Evolutionary conservation across 305 asterid genomes (phyloP), one percentile per base, ranked within the genome.

Genomic region (Plantago rigida): DNA sequence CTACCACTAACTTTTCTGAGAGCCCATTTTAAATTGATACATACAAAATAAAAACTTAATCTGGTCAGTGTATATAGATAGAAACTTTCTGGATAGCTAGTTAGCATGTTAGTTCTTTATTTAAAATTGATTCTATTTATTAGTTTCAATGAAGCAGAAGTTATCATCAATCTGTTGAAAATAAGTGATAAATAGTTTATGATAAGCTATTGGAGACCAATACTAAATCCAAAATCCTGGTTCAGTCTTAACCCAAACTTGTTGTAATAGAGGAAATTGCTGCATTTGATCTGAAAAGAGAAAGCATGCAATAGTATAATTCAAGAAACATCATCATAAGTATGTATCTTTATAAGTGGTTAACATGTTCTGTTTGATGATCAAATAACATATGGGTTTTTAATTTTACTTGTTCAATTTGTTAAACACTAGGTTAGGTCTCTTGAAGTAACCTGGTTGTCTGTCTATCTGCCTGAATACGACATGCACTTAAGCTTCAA

Each of bases 301-400:
- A 5, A 28, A 54, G 59, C 13, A 28, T 29, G 59, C 13, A 28
- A 17, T 28, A 19, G 24, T 29, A n/a, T 54, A 54, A 29, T 22
- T 4, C 13, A 54, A 54, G 3, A 31, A 54, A 10, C 24, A 54
- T 54, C 3, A 53, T 53, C 44, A 53, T 13, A 26, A 8, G 44
- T 29, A 26, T 28, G 31, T 2, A 54, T 29, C 59, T 54, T 54
- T 29, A 29, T 54, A 54, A 54, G 59, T 54, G 59, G 19, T 54
- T 54, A 54, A 13, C 59, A 54, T 54, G 59, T 54, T 54, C 45
- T 54, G 59, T 54, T 29, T 29, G 59, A 5, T 54, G 12, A 54
- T 54, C 44, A 54, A 5, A 12, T 54, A 44, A 54, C 44, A 54
- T 54, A 44, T 54, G 59, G 3, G 59, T 22, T 54, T 54, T 39